Evolutionary conservation across 2,329 filamentous ascomycete species (phyloP).

Genomic region (Fusarium solani-melongenae): DNA sequence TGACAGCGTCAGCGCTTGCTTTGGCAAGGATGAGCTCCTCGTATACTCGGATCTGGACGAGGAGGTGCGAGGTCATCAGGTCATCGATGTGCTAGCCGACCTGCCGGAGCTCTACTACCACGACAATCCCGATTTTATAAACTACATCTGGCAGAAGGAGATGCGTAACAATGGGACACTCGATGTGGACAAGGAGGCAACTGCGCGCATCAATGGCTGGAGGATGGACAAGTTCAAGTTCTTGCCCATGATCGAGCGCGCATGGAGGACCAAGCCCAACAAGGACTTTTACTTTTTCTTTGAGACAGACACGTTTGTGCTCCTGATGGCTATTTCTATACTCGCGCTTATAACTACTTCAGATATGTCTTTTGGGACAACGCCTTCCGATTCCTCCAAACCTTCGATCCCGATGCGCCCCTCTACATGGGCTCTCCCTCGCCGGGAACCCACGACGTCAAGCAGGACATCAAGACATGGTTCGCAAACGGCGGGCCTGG

Average conservation of each 20-base stretch:
- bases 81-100: constrained; percentile 58
- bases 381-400: constrained; percentile 60
- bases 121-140: constrained; percentile 51
- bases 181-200: constrained; percentile 44
- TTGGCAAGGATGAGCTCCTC: constrained; percentile 53
- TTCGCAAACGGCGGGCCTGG: constrained; percentile 63
- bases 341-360: constrained; percentile 2
- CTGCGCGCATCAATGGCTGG: constrained; percentile 57
- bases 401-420: constrained; percentile 56
- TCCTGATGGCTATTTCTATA: too few relatives aligned
- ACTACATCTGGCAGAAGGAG: constrained; percentile 54
- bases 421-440: constrained; percentile 63
- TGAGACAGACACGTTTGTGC: constrained; percentile 64
- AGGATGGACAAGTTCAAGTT: constrained; percentile 68
- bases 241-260: constrained; percentile 63
- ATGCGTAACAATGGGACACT: constrained; percentile 49
- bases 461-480: constrained; percentile 50
- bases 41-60: constrained; percentile 64
- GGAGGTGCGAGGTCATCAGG: constrained; percentile 53
- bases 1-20: constrained; percentile 63
- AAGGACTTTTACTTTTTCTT: constrained; percentile 67
- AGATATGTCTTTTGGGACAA: constrained; percentile 52
- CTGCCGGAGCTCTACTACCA: constrained; percentile 55
- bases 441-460: constrained; percentile 49
- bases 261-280: constrained; percentile 58